A percentile compares a stretch with the other conserved stretches of the same genome.
These are phyloP conservation scores for Globisporangium orthogonon DNA, from an alignment of 352 stramenopile genomes.

Conservation along the genomic window DNA sequence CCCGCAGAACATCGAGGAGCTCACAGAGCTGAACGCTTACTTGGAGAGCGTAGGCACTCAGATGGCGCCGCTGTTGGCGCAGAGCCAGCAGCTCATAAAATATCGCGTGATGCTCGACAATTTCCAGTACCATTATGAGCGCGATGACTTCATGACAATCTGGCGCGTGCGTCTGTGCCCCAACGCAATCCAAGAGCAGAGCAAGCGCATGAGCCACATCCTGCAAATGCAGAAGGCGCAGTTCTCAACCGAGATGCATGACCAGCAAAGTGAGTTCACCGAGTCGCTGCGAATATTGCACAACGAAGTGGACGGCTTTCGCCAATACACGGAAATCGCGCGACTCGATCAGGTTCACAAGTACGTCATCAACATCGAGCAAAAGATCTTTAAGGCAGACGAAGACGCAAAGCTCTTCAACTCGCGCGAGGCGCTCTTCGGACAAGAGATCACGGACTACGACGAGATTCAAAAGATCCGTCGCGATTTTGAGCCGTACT, in stretches of 20 bases:
- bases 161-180: conserved; percentile 86
- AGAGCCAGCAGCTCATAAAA: conserved; percentile 77
- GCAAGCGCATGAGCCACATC: conserved; percentile 76
- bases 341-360: conserved; percentile 86
- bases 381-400: conserved; percentile 84
- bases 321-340: conserved; percentile 82
- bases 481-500: conserved; percentile 93
- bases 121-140: conserved; percentile 83
- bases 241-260: conserved; percentile 88
- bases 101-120: conserved; percentile 71
- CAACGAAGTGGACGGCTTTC: conserved; percentile 83
- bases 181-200: conserved; percentile 84
- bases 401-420: conserved; percentile 91
- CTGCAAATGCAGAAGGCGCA: conserved; percentile 77
- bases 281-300: conserved; percentile 79
- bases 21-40: conserved; percentile 86
- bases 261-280: conserved; percentile 90
- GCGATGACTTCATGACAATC: conserved; percentile 86
- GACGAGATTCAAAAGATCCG: conserved; percentile 85
- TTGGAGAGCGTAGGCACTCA: conserved; percentile 65
- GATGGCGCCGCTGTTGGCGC: conserved; percentile 53
- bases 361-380: conserved; percentile 80
- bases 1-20: conserved; percentile 89
- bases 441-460: conserved; percentile 88
- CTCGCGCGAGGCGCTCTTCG: conserved; percentile 87